A percentile compares a stretch with the other conserved stretches of the same genome.
Evolutionary conservation across 495 filamentous ascomycete genomes (phyloP).

Genomic region (Penicillium goetzii): DNA sequence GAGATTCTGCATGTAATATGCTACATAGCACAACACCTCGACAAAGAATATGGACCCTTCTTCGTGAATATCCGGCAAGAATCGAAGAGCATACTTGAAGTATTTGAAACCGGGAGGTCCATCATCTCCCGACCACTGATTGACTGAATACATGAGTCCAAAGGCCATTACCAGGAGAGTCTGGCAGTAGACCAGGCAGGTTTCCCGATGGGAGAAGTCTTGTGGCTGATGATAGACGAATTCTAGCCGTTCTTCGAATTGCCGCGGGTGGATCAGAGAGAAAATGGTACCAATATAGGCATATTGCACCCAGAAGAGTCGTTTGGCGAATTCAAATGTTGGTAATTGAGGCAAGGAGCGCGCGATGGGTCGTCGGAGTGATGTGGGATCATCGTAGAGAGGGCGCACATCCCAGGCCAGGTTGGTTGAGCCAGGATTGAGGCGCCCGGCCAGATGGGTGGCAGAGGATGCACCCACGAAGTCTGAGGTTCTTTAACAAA

Average conservation of each 20-base stretch:
- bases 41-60: constrained; percentile 55
- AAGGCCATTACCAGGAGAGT: constrained; percentile 53
- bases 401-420: constrained; percentile 47
- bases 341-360: constrained; percentile 42
- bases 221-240: constrained; percentile 43
- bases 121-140: constrained; percentile 53
- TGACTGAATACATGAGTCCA: constrained; percentile 56
- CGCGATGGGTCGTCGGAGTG: constrained; percentile 34
- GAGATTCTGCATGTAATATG: constrained; percentile 58
- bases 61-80: constrained; percentile 55
- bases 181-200: constrained; percentile 44
- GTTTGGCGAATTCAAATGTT: constrained; percentile 48
- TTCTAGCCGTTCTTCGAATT: constrained; percentile 48
- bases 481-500: constrained; percentile 23
- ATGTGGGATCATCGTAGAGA: constrained; percentile 43
- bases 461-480: constrained; percentile 42
- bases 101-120: constrained; percentile 56
- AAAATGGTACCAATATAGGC: constrained; percentile 58
- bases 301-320: constrained; percentile 53
- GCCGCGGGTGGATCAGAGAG: constrained; percentile 46
- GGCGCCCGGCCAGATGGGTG: constrained; percentile 40
- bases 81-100: constrained; percentile 51
- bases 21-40: constrained; percentile 54
- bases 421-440: constrained; percentile 40
- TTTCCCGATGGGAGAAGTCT: constrained; percentile 39